A percentile compares a stretch with the other conserved stretches of the same genome.
Evolutionary conservation across 495 filamentous ascomycete genomes (phyloP).

Genomic region (Cladorrhinum samala): DNA sequence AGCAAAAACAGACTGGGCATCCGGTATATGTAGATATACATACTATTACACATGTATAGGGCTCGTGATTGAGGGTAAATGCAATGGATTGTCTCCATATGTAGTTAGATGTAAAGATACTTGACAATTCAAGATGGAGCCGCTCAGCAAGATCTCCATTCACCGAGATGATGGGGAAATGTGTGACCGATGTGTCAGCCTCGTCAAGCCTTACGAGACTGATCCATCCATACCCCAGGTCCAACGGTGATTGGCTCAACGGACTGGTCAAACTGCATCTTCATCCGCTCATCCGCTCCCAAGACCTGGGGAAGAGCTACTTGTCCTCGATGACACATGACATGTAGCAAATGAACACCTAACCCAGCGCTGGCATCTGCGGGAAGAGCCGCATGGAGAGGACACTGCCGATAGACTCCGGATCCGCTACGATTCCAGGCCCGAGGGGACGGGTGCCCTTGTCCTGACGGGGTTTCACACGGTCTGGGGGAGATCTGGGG

Average conservation of each 20-base stretch:
- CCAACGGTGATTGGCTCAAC: conserved; percentile 15
- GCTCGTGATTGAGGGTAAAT: neutral
- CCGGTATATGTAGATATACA: too few species aligned
- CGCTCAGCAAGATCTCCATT: neutral
- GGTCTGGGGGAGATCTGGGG: conserved; percentile 3
- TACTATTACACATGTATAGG: neutral
- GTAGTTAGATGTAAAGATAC: neutral
- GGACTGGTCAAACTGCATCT: conserved; percentile 5
- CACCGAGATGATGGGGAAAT: neutral
- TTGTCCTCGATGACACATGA: conserved; percentile 13
- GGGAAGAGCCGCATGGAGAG: conserved; percentile 21
- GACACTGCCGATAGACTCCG: conserved; percentile 6
- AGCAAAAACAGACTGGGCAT: too few species aligned
- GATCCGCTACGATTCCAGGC: neutral
- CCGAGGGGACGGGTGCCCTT: neutral
- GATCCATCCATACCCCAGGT: conserved; percentile 3
- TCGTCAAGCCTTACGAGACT: conserved; percentile 13
- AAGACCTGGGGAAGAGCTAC: conserved; percentile 20
- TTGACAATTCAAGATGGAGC: conserved; percentile 1
- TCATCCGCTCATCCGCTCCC: conserved; percentile 10
- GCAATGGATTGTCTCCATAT: neutral
- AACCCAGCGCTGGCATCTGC: conserved; percentile 3
- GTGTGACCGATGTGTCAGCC: conserved; percentile 5
- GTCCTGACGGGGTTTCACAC: conserved; percentile 6
- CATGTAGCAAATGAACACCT: conserved; percentile 15